Percentiles rank a stretch among this genome's conserved stretches.
These are phyloP conservation scores for Gastrolobium bilobum DNA, from an alignment of 306 rosid species.

Conservation along the genomic window DNA sequence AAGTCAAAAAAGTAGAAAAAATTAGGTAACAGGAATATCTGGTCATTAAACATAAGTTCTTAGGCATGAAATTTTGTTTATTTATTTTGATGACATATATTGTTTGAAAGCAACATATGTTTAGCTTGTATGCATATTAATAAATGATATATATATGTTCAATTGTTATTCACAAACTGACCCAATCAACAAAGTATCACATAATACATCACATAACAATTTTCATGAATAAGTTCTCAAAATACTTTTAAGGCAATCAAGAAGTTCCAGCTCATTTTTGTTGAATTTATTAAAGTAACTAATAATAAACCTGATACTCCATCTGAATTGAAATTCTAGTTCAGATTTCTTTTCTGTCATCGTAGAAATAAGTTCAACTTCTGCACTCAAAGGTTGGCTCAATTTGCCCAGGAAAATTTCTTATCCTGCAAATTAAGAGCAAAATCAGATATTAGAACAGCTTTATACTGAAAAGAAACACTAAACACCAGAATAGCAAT, in stretches of 20 bases:
- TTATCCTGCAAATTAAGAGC: constrained; percentile 63
- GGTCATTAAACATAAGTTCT: neutral
- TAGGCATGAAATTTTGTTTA: neutral
- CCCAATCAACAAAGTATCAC: no score
- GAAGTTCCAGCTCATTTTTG: constrained; percentile 21
- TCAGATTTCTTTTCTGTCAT: constrained; percentile 94
- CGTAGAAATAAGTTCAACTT: constrained; percentile 96
- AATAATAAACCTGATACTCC: constrained; percentile 90
- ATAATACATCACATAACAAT: no score
- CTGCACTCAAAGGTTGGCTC: constrained; percentile 99
- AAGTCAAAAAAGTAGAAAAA: neutral
- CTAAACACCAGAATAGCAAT: neutral
- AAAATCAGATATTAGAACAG: constrained; percentile 11
- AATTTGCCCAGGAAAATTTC: constrained; percentile 96
- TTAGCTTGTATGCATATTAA: no score
- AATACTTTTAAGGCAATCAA: constrained; percentile 13
- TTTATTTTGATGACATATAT: constrained; percentile 1
- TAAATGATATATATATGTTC: no score
- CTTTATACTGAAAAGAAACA: constrained; percentile 5
- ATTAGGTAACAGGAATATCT: neutral
- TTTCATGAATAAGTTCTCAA: constrained; percentile 24
- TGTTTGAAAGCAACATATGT: no score
- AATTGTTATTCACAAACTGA: no score
- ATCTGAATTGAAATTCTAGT: constrained; percentile 97
- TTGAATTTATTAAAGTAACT: constrained; percentile 17